phyloP scores from a whole-genome alignment of 148 eudicot genomes.

The Drosera capensis region DNA sequence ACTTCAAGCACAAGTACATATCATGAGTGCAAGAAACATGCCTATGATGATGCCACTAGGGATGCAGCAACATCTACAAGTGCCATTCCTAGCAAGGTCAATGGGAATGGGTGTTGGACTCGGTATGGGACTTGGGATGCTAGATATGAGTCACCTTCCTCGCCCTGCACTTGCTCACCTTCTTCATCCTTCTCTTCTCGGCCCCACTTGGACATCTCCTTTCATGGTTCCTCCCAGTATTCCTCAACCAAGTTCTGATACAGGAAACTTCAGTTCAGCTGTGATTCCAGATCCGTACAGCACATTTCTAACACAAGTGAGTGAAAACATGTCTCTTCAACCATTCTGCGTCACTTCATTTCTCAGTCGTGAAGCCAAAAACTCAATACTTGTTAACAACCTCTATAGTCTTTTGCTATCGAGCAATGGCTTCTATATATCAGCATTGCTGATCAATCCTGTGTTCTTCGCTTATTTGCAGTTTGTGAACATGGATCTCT shows the following conservation, averaged over 20 bases:
- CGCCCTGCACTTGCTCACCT: slow-evolving; percentile 15
- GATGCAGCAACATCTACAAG: too few species aligned
- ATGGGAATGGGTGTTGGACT: slow-evolving; percentile 56
- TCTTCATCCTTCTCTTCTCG: slow-evolving; percentile 16
- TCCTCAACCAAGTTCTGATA: slow-evolving; percentile 18
- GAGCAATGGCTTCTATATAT: too few species aligned
- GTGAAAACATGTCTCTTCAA: slow-evolving; percentile 6
- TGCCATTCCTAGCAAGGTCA: slow-evolving; percentile 50
- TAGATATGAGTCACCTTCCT: slow-evolving; percentile 18
- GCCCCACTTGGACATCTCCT: slow-evolving; percentile 23
- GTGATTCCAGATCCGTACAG: slow-evolving; percentile 40
- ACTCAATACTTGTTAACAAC: too few species aligned
- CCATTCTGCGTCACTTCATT: background rate
- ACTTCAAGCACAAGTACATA: slow-evolving; percentile 70
- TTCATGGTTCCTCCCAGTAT: slow-evolving; percentile 33
- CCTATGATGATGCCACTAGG: slow-evolving; percentile 56
- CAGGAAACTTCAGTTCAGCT: slow-evolving; percentile 14
- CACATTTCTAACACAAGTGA: slow-evolving; percentile 52
- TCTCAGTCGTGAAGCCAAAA: too few species aligned
- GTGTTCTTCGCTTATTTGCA: too few species aligned
- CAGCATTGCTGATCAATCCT: too few species aligned
- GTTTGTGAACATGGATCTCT: too few species aligned
- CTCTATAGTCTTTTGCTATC: too few species aligned
- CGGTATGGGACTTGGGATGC: slow-evolving; percentile 55
- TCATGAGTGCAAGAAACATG: slow-evolving; percentile 51